These are phyloP conservation scores for Penicillium soppii DNA, from an alignment of 495 filamentous ascomycete genomes.

Conservation along the genomic window DNA sequence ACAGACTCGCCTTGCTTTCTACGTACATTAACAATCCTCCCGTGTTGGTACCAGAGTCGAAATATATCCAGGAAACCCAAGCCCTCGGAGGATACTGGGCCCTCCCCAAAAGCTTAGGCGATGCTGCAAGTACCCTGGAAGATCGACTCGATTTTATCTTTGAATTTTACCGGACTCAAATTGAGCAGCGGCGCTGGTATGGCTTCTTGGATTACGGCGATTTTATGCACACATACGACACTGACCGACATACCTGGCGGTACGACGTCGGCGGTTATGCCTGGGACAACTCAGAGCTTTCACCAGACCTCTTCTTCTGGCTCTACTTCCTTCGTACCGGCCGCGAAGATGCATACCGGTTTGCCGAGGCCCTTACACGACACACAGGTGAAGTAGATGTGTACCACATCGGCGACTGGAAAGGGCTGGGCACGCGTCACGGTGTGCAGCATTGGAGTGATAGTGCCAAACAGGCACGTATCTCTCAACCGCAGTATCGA, in stretches of 20 bases:
- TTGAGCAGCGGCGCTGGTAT: constrained; percentile 47
- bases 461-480: constrained; percentile 50
- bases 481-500: constrained; percentile 45
- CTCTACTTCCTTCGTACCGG: constrained; percentile 50
- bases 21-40: constrained; percentile 35
- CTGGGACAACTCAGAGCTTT: constrained; percentile 56
- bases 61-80: constrained; percentile 39
- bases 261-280: constrained; percentile 54
- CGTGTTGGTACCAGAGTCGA: constrained; percentile 32
- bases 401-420: constrained; percentile 47
- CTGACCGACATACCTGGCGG: constrained; percentile 48
- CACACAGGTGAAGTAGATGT: constrained; percentile 52
- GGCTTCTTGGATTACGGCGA: constrained; percentile 54
- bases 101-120: background rate
- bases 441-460: constrained; percentile 52
- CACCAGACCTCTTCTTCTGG: constrained; percentile 52
- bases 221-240: constrained; percentile 52
- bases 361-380: constrained; percentile 48
- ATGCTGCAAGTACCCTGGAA: constrained; percentile 28
- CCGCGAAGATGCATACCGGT: constrained; percentile 42
- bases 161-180: constrained; percentile 44
- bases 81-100: constrained; percentile 45
- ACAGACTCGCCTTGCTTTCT: constrained; percentile 30
- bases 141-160: constrained; percentile 43
- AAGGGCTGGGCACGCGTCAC: constrained; percentile 51